Evolutionary conservation across 2,329 filamentous ascomycete species (phyloP), one percentile per base, ranked within the genome.

Genomic region (Pseudogymnoascus sp.): DNA sequence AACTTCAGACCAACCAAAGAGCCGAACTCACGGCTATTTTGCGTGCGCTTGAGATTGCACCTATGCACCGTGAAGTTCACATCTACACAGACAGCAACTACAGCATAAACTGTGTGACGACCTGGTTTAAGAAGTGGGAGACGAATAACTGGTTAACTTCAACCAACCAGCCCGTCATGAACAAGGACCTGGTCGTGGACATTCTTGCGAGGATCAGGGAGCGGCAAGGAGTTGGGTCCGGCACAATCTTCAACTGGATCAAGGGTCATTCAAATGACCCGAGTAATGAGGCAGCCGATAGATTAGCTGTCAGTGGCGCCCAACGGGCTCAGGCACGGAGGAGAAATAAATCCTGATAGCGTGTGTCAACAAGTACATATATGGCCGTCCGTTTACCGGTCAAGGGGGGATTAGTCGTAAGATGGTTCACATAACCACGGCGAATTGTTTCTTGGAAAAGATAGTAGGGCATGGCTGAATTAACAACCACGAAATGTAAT

Each of bases 41-140:
- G 31, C 88, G 93, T 64, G 93, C 93, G 0, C 80, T 97, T 21
- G 86, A 97, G 71, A 83, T 88, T 53, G 86, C 87, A 1, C 87
- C 90, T 0, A 76, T 83, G 15, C 80, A 87, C 64, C 82, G 89
- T 64, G 80, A 86, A 65, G 83, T 96, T 11, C 82, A 87, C 64
- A 96, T 99, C 68, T 83, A 87, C 73, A 92, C 87, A n/a, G 95
- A 99, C 76, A 95, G 90, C 75, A 87, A 87, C 71, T 97, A 97
- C 77, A 83, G 90, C 1, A 96, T 97, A 75, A 88, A 93, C 68
- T 97, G 93, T 72, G 85, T 92, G 26, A 96, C 88, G 0, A 82
- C 86, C 50, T 99, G 95, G 93, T 92, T 86, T 71, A 75, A 77
- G 21, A 87, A 83, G 63, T 97, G 95, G 95, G 80, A 85, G 67